Conservation (phyloP, 2,329 filamentous ascomycete genomes). For the Monascus ruber region DNA sequence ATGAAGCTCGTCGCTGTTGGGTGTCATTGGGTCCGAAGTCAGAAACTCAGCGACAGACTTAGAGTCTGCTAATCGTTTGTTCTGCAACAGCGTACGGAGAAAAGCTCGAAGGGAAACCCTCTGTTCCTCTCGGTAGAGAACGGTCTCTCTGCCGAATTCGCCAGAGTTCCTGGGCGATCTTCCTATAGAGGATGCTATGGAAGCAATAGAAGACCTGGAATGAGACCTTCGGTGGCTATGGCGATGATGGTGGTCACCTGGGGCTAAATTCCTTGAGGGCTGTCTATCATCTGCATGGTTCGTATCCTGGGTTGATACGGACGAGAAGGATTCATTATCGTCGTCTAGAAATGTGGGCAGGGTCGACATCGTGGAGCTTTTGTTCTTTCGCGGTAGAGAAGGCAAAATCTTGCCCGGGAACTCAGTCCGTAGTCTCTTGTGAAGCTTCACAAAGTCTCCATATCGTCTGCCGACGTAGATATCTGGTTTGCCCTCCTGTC, state of each 20-base stretch:
- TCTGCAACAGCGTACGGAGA: slow-evolving; percentile 73
- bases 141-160: slow-evolving; percentile 38
- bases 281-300: slow-evolving; percentile 27
- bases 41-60: slow-evolving; percentile 79
- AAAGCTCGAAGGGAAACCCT: slow-evolving; percentile 85
- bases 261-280: slow-evolving; percentile 21
- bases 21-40: slow-evolving; percentile 56
- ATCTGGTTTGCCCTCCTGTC: slow-evolving; percentile 62
- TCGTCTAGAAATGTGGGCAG: slow-evolving; percentile 52
- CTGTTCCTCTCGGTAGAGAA: slow-evolving; percentile 76
- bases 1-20: slow-evolving; percentile 69
- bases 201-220: slow-evolving; percentile 18
- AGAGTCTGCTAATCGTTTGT: slow-evolving; percentile 71
- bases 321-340: slow-evolving; percentile 71
- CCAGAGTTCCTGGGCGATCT: slow-evolving; percentile 24
- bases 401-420: slow-evolving; percentile 84
- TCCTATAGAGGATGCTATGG: slow-evolving; percentile 6
- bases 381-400: slow-evolving; percentile 84
- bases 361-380: slow-evolving; percentile 56
- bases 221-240: slow-evolving; percentile 11
- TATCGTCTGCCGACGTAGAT: slow-evolving; percentile 76
- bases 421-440: slow-evolving; percentile 69
- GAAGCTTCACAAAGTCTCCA: slow-evolving; percentile 71
- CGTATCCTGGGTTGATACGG: slow-evolving; percentile 58
- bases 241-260: slow-evolving; percentile 12